These are phyloP conservation scores for Cyclotella sp. DNA, from an alignment of 108 stramenopile genomes.

Conservation along the genomic window DNA sequence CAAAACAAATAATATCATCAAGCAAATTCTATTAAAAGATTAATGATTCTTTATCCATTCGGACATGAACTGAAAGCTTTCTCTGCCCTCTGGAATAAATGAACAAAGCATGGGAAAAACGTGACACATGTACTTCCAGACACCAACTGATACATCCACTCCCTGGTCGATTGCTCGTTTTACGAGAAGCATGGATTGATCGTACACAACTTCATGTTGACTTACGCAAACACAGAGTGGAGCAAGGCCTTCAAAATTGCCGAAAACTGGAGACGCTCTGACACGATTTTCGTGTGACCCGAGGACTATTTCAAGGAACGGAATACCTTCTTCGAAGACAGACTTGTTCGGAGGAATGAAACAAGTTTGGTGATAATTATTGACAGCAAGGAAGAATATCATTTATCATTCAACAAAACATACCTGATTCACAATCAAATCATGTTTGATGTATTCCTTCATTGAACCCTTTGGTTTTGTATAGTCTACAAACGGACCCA, in stretches of 20 bases:
- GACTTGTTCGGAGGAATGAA: conserved; percentile 20
- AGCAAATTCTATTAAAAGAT: background rate
- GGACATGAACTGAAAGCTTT: conserved; percentile 69
- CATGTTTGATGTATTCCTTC: conserved; percentile 66
- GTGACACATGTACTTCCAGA: conserved; percentile 83
- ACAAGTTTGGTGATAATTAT: background rate
- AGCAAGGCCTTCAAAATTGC: conserved; percentile 67
- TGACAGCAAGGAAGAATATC: background rate
- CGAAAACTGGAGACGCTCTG: conserved; percentile 70
- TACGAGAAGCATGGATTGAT: conserved; percentile 68
- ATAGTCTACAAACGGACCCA: conserved; percentile 86
- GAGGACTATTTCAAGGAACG: conserved; percentile 47
- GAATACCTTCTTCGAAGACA: conserved; percentile 55
- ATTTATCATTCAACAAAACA: conserved; percentile 16
- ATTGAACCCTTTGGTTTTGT: conserved; percentile 71
- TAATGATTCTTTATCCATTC: conserved; percentile 70
- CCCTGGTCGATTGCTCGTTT: conserved; percentile 61
- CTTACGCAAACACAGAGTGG: conserved; percentile 80
- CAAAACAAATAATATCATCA: conserved; percentile 39
- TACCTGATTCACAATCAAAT: conserved; percentile 79
- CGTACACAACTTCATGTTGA: conserved; percentile 81
- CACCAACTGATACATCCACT: conserved; percentile 69
- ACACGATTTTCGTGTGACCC: conserved; percentile 54
- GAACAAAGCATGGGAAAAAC: conserved; percentile 73
- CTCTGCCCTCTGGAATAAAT: conserved; percentile 72